Evolutionary conservation across 805 yeast species (phyloP), one percentile per base, ranked within the genome.

Genomic region (Kazachstania taianensis): DNA sequence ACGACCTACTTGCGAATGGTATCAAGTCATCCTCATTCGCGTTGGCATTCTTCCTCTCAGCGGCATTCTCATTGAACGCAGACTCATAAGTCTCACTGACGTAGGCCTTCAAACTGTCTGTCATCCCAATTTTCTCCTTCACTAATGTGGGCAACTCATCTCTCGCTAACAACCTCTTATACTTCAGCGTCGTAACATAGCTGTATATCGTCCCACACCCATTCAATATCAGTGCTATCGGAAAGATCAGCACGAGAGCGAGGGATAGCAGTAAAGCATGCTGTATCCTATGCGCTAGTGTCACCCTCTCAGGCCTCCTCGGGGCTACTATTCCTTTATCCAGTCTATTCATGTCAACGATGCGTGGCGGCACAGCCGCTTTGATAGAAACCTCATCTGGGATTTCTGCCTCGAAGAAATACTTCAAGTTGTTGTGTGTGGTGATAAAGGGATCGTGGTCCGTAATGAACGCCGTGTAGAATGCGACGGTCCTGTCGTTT

Each of bases 401-500:
- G 12, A 59, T 39, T 35, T 63, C 66, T 5, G 65, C 61, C 24
- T 76, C 61, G 47, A 65, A 76, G 23, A 64, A 62, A 38, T 75
- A 62, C 28, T 65, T 67, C 34, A 71, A 53, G 14, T 52, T 50
- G 32, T 68, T 69, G 69, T 72, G 70, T 32, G 60, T 61, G n/a
- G 63, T 60, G 24, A 75, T 76, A 53, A 85, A 86, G 2, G 95
- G 94, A 37, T 82, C 75, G 41, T 68, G 70, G 20, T 76, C 68
- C 3, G 89, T 68, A 39, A 89, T 79, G 55, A 67, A 86, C 0
- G 94, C 69, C 0, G 96, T 84, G 60, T 75, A 82, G 55, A 85
- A 89, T 12, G 89, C 79, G 6, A 87, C 97, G 0, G 94, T 74
- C 40, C 96, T 67, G 57, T 87, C 97, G 51, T 82, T 78, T 38